Base-by-base conservation (phyloP, 106 monocot genomes). In the Dendrobium chrysotoxum region DNA sequence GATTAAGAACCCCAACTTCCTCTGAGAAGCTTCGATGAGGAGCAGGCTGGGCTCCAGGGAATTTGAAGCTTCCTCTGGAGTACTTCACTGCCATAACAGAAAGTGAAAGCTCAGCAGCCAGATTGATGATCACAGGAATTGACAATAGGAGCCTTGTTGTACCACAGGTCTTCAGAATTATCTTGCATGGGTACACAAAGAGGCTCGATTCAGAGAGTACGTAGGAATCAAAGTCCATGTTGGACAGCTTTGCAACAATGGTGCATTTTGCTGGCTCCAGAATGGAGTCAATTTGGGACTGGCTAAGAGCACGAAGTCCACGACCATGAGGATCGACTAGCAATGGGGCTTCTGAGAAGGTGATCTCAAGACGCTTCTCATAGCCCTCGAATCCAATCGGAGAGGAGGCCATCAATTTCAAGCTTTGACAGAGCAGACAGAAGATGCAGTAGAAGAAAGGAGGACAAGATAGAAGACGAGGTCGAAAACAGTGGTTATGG, bases 201-300 rank as follows among this genome's bases (percentile, higher is more conserved):
- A 98, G 92, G 84, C 97, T 98, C 20, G 97, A 98, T 77, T 98
- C 97, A 28, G 97, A 98, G 7, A 97, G 94, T 20, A 94, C 92
- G 78, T 98, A 98, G 10, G 97, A 94, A 57, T 94, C 94, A 35
- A 94, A 92, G 25, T 88, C 79, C 80, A 84, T 86, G 88, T 94
- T 98, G 1, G 92, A 94, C 6, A 98, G 94, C 55, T 90, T 71
- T 2, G 89, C 75, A 35, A 98, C 94, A 75, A 98, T 83, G 20
- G 90, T 92, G 92, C 97, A 98, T 42, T 72, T 76, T 30, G 92
- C 94, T 1, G 84, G 75, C 21, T 92, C 88, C 65, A 98, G 72
- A 79, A 98, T 80, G 0, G 94, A 89, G 61, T 94, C 94, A 23
- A 98, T 90, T 46, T 94, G 90, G 9, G 89, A 44, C 17, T 89